These are phyloP conservation scores for Hypericum androsaemum DNA, from an alignment of 345 rosid species.

Conservation along the genomic window DNA sequence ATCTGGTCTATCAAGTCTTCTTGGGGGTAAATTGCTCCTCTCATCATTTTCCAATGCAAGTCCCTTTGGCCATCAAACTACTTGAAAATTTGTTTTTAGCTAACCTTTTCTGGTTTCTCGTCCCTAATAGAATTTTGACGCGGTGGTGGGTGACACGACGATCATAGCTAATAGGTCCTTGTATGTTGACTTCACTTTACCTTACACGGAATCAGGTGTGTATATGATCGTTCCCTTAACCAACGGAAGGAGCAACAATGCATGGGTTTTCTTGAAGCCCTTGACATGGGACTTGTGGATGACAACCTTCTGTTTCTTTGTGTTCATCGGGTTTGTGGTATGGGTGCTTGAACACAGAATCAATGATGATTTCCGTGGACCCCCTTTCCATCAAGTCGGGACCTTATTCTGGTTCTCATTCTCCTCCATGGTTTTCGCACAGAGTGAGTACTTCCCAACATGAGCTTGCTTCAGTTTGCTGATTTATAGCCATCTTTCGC, in stretches of 20 bases:
- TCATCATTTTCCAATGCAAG: no score
- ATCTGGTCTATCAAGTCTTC: no score
- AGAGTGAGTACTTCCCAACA: constrained; percentile 1
- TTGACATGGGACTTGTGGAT: constrained; percentile 17
- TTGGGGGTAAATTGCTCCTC: no score
- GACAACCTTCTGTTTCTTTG: constrained; percentile 1
- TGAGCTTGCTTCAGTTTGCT: no score
- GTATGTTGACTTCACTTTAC: constrained; percentile 19
- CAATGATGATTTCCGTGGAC: constrained; percentile 6
- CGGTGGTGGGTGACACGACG: constrained; percentile 20
- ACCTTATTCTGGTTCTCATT: constrained; percentile 14
- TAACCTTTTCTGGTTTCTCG: no score
- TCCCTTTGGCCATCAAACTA: no score
- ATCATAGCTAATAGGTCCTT: constrained; percentile 13
- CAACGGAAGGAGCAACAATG: not conserved
- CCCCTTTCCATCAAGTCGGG: constrained; percentile 4
- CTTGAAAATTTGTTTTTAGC: no score
- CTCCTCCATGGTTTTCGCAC: constrained; percentile 13
- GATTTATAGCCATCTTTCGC: not conserved
- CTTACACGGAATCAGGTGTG: constrained; percentile 18
- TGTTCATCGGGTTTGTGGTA: constrained; percentile 11
- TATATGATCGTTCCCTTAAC: constrained; percentile 12
- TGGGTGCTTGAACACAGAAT: constrained; percentile 9
- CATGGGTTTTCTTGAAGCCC: constrained; percentile 20
- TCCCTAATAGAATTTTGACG: constrained; percentile 10